phyloP scores from a whole-genome alignment of 164 flowering plant species.

The Nymphaea colorata region DNA sequence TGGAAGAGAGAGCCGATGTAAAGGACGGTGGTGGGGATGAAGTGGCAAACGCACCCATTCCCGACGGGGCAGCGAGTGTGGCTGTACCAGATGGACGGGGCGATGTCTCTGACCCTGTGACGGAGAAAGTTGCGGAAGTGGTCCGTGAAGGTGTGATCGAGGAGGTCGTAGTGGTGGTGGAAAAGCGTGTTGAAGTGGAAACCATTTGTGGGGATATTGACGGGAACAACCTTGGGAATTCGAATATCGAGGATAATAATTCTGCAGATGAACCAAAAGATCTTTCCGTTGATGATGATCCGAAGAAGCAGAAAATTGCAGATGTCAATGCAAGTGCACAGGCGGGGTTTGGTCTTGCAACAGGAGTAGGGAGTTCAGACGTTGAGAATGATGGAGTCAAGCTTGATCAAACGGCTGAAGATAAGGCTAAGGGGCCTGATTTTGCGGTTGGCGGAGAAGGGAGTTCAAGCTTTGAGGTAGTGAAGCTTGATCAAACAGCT shows the following conservation, averaged over 20 bases:
- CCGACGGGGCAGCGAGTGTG: background rate
- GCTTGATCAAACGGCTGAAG: background rate
- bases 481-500: background rate
- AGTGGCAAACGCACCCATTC: background rate
- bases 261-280: background rate
- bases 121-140: no score
- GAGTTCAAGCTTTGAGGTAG: background rate
- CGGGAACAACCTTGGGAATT: background rate
- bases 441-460: background rate
- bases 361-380: no score
- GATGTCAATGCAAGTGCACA: no score
- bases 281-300: no score
- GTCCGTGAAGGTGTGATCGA: no score
- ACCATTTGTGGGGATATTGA: background rate
- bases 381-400: no score
- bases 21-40: background rate
- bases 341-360: no score
- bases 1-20: background rate
- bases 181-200: background rate
- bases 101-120: no score
- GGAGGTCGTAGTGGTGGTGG: no score
- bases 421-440: background rate
- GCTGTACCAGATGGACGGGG: background rate
- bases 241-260: background rate
- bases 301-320: no score